Evolutionary conservation across 495 filamentous ascomycete genomes (phyloP).

Genomic region (Recurvomyces mirabilis): DNA sequence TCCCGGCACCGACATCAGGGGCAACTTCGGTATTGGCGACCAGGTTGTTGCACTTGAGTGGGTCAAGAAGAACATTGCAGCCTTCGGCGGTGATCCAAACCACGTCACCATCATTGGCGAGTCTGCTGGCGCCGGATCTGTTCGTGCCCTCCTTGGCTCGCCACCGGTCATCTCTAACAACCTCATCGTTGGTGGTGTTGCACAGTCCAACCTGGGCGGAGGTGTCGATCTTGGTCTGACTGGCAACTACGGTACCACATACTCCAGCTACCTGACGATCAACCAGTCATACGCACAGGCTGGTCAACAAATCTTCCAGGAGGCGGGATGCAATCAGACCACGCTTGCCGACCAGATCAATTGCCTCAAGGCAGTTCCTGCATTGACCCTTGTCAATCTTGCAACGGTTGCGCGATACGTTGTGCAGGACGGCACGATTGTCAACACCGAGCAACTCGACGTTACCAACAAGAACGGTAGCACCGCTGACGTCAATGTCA

Average conservation of each 20-base stretch:
- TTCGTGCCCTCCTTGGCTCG: slow-evolving; percentile 24
- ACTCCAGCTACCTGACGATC: slow-evolving; percentile 39
- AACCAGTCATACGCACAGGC: slow-evolving; percentile 30
- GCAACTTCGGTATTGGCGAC: slow-evolving; percentile 23
- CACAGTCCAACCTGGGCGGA: slow-evolving; percentile 39
- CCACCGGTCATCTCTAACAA: slow-evolving; percentile 31
- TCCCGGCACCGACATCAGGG: slow-evolving; percentile 16
- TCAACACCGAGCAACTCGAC: slow-evolving; percentile 33
- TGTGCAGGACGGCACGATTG: slow-evolving; percentile 36
- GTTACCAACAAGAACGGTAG: slow-evolving; percentile 26
- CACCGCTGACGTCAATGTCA: slow-evolving; percentile 32
- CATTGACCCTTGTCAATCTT: slow-evolving; percentile 26
- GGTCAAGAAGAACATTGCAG: slow-evolving; percentile 29
- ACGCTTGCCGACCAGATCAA: slow-evolving; percentile 28
- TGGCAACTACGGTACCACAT: slow-evolving; percentile 38
- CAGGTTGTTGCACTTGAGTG: slow-evolving; percentile 25
- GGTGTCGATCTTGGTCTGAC: slow-evolving; percentile 29
- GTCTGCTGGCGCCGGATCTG: slow-evolving; percentile 35
- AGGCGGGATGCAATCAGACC: slow-evolving; percentile 29
- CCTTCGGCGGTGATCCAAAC: slow-evolving; percentile 32
- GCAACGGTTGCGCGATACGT: slow-evolving; percentile 29
- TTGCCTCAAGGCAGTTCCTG: slow-evolving; percentile 32
- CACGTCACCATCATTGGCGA: slow-evolving; percentile 64
- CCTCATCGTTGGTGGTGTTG: slow-evolving; percentile 32
- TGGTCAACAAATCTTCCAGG: slow-evolving; percentile 31